These are phyloP conservation scores for Monosporascus sp. DNA, from an alignment of 2,329 filamentous ascomycete species.

Conservation along the genomic window DNA sequence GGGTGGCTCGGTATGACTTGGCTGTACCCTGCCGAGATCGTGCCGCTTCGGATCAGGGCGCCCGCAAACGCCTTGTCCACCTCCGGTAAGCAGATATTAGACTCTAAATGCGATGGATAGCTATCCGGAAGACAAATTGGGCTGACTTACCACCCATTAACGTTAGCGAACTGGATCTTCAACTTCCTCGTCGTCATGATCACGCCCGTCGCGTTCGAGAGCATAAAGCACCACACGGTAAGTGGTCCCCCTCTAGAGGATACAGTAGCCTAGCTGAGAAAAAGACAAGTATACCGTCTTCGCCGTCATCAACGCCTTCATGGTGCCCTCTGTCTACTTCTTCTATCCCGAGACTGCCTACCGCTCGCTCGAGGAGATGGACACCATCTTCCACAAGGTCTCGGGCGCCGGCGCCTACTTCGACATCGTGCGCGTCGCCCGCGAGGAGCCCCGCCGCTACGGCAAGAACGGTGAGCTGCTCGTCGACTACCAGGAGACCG, in stretches of 20 bases:
- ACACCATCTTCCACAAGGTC: slow-evolving; percentile 56
- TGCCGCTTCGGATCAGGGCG: slow-evolving; percentile 44
- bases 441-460: slow-evolving; percentile 48
- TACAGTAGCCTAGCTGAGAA: background rate
- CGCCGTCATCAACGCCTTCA: slow-evolving; percentile 57
- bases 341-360: slow-evolving; percentile 62
- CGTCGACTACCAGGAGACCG: slow-evolving; percentile 37
- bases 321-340: slow-evolving; percentile 52
- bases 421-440: slow-evolving; percentile 35
- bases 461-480: slow-evolving; percentile 55
- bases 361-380: slow-evolving; percentile 62
- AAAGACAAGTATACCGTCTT: slow-evolving; percentile 58
- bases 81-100: slow-evolving; percentile 26
- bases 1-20: slow-evolving; percentile 52
- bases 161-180: slow-evolving; percentile 55
- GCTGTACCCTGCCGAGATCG: slow-evolving; percentile 54
- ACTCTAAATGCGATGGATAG: slow-evolving; percentile 13
- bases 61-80: slow-evolving; percentile 51
- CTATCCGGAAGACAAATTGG: no score
- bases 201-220: slow-evolving; percentile 52
- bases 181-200: slow-evolving; percentile 62
- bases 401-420: slow-evolving; percentile 35
- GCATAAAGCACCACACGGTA: slow-evolving; percentile 43
- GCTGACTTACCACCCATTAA: slow-evolving; percentile 21
- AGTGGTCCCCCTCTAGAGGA: background rate